Conservation (phyloP, 2,329 filamentous ascomycete species). For the Fusarium agapanthi region DNA sequence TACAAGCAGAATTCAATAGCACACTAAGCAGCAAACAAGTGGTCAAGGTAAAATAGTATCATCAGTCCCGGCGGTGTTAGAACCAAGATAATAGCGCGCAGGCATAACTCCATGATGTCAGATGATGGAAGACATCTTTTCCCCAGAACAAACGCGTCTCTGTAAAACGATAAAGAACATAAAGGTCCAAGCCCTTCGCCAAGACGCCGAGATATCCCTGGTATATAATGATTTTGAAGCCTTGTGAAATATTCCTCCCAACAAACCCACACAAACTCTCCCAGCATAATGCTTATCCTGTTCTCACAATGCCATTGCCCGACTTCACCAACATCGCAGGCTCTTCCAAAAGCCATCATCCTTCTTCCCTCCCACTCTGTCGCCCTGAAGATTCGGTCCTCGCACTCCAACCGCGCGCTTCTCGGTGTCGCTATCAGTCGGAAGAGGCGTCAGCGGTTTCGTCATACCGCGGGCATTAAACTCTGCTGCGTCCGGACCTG, state of each 20-base stretch:
- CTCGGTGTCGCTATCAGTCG: slow-evolving; percentile 50
- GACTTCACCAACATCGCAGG: slow-evolving; percentile 64
- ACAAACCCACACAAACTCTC: slow-evolving; percentile 9
- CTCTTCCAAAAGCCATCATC: slow-evolving; percentile 63
- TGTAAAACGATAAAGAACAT: slow-evolving; percentile 3
- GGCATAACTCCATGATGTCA: slow-evolving; percentile 28
- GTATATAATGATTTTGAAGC: slow-evolving; percentile 42
- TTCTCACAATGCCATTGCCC: neutral
- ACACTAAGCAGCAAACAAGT: slow-evolving; percentile 3
- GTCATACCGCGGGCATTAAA: slow-evolving; percentile 64
- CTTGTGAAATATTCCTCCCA: slow-evolving; percentile 23
- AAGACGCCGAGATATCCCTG: slow-evolving; percentile 43
- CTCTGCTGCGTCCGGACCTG: slow-evolving; percentile 53
- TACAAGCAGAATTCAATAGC: neutral
- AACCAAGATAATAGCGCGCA: slow-evolving; percentile 19
- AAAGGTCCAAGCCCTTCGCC: slow-evolving; percentile 31
- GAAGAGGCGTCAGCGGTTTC: slow-evolving; percentile 65
- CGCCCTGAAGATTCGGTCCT: slow-evolving; percentile 54
- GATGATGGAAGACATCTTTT: slow-evolving; percentile 12
- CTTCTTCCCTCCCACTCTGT: slow-evolving; percentile 52
- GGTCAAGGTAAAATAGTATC: slow-evolving; percentile 5
- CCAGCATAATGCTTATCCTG: neutral
- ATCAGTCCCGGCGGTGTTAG: slow-evolving; percentile 9
- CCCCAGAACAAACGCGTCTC: slow-evolving; percentile 25
- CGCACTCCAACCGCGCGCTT: slow-evolving; percentile 58